Conservation (phyloP, 192 early-diverging fungal species). For the Backusella australiensis region DNA sequence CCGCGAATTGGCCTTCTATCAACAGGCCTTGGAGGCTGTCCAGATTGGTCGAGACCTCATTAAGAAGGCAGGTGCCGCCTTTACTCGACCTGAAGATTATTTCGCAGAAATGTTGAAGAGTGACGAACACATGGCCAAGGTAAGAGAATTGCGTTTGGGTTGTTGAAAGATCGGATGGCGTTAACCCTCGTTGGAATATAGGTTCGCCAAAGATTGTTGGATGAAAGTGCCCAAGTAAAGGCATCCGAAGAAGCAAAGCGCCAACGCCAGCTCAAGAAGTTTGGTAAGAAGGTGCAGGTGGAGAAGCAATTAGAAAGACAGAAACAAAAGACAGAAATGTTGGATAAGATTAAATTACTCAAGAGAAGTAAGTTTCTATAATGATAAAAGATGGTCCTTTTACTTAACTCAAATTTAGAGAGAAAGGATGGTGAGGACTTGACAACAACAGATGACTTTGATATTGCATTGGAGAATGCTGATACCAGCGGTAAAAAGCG, state of each 20-base stretch:
- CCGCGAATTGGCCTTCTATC: constrained; percentile 92
- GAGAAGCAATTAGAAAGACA: constrained; percentile 89
- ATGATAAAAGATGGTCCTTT: neutral
- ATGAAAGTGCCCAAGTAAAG: constrained; percentile 78
- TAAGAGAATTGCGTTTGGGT: neutral
- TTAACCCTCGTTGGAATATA: neutral
- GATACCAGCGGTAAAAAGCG: constrained; percentile 15
- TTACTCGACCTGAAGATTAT: constrained; percentile 89
- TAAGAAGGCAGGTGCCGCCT: constrained; percentile 64
- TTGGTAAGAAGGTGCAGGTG: constrained; percentile 94
- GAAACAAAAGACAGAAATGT: constrained; percentile 78
- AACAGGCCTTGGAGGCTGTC: constrained; percentile 85
- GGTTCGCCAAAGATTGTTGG: constrained; percentile 82
- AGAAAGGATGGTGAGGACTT: constrained; percentile 48
- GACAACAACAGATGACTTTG: constrained; percentile 66
- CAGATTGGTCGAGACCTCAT: constrained; percentile 61
- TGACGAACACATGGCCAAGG: constrained; percentile 89
- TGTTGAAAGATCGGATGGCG: no score
- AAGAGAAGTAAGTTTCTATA: constrained; percentile 74
- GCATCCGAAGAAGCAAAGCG: constrained; percentile 81
- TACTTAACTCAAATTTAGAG: constrained; percentile 30
- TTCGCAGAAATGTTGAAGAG: constrained; percentile 99
- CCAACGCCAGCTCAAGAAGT: constrained; percentile 92
- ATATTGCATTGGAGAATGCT: constrained; percentile 60
- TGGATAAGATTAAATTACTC: constrained; percentile 89